Evolutionary conservation across 371 early-diverging fungal species (phyloP), one percentile per base, ranked within the genome.

Genomic region (Rhizopus sp.): DNA sequence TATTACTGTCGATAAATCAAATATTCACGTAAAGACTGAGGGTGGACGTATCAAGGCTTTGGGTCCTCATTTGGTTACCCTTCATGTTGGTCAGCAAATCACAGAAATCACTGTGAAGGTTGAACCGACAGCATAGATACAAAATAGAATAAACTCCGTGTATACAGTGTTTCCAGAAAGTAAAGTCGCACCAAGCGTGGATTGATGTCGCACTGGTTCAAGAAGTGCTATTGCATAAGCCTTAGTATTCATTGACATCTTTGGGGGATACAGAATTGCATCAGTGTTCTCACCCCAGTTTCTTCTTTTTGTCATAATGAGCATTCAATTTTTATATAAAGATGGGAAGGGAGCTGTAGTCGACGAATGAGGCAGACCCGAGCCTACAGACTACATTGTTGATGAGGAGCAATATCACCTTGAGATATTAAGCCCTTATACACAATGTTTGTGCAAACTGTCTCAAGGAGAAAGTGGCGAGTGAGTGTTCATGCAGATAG

Each of bases 21-120:
- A 58, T n/a, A 69, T 77, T 46, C 72, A 69, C 35, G 63, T 75
- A 58, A 65, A 73, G 40, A 60, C 69, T 16, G 72, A 71, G 38
- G 70, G 69, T 46, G 74, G 74, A 40, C 74, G 74, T 57, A 75
- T 80, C 53, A 80, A 80, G 45, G 60, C 69, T 33, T 53, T 80
- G 16, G 80, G 80, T 41, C 50, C 71, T 12, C 77, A 80, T 41
- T 46, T 53, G 34, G 58, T 72, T 7, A 53, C 47, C 10, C 60
- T 76, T 48, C 62, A 66, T 49, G 50, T 66, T 33, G 75, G 66
- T 31, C 49, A 66, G 30, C 39, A 64, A 51, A 54, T 64, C 23
- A 56, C 60, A 49, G 54, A 63, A 30, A 60, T 73, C 39, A 64
- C 63, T 13, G 70, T 73, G 16, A 39, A 67, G 39, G 70, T 73